Evolutionary conservation across 495 filamentous ascomycete species (phyloP), one percentile per base, ranked within the genome.

Genomic region (Jackrogersella multiformis): DNA sequence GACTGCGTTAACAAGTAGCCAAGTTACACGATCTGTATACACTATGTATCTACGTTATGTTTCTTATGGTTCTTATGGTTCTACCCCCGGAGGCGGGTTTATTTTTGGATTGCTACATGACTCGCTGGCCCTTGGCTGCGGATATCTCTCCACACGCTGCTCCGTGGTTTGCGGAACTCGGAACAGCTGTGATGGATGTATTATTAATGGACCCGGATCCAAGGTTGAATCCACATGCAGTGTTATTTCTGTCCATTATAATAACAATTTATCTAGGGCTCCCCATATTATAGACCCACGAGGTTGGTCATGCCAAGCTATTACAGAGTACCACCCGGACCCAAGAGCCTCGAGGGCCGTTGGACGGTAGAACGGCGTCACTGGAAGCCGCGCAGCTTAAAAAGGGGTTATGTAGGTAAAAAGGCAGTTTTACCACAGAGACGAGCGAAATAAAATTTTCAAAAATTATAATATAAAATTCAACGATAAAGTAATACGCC

Each of bases 221-320:
- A 44, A 46, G 62, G 26, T 35, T 53, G 18, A 28, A 34, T 23
- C 62, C 39, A 48, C 38, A 45, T 52, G 16, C 10, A 4, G 13
- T 41, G 44, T 42, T n/a, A 59, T 46, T 48, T 15, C 18, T 36
- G 57, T 49, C 42, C 32, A n/a, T 36, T 35, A 16, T 46, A 23
- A 48, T 53, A 44, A 53, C 18, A 24, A 30, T 48, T 56, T 24
- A 57, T 45, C 46, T 59, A 13, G 34, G 5, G 56, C 23, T 28
- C 55, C 42, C 20, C 34, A 35, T 61, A 56, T 38, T n/a, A n/a
- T n/a, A n/a, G 55, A 59, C 41, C 66, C 66, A 69, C 44, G 66
- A 53, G 51, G 42, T 51, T 41, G 55, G 61, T 49, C 49, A 56
- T 20, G 66, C 66, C 44, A 64, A 69, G 61, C 20, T 45, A 61